Conservation (phyloP, 148 eudicot species). For the Spergularia bocconei region DNA sequence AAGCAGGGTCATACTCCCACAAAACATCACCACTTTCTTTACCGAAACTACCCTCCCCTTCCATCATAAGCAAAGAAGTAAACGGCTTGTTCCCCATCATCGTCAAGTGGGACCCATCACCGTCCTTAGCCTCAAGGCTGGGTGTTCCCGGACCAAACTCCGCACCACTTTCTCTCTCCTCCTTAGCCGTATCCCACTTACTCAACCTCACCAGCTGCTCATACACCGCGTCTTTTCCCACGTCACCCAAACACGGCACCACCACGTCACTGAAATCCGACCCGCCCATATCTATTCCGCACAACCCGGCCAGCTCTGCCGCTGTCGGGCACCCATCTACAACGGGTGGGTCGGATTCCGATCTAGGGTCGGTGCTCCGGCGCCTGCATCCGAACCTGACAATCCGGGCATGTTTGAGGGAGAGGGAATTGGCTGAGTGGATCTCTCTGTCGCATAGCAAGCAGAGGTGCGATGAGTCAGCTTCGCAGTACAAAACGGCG, state of each 20-base stretch:
- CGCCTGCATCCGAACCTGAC: slow-evolving; percentile 5
- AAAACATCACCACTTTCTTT: slow-evolving; percentile 24
- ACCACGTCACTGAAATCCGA: slow-evolving; percentile 10
- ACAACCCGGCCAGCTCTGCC: slow-evolving; percentile 2
- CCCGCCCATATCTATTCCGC: background rate
- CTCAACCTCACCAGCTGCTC: slow-evolving; percentile 24
- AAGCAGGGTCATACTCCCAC: slow-evolving; percentile 34
- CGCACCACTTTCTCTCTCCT: slow-evolving; percentile 24
- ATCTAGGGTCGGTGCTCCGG: background rate
- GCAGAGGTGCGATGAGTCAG: slow-evolving; percentile 33
- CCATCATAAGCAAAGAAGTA: slow-evolving; percentile 30
- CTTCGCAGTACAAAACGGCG: slow-evolving; percentile 33
- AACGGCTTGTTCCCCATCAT: slow-evolving; percentile 9
- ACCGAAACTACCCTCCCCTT: slow-evolving; percentile 13
- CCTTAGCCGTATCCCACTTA: slow-evolving; percentile 15
- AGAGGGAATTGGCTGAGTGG: slow-evolving; percentile 33
- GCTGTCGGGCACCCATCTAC: slow-evolving; percentile 25
- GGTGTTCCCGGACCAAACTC: slow-evolving; percentile 29
- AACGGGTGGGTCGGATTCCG: slow-evolving; percentile 2
- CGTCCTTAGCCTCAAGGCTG: slow-evolving; percentile 10
- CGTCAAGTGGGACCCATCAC: slow-evolving; percentile 6
- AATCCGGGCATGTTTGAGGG: slow-evolving; percentile 28
- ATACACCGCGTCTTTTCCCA: slow-evolving; percentile 9
- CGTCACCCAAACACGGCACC: slow-evolving; percentile 19
- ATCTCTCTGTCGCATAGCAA: slow-evolving; percentile 31